These are phyloP conservation scores for Epicoccum sorghinum DNA, from an alignment of 2,329 filamentous ascomycete species.

Conservation along the genomic window DNA sequence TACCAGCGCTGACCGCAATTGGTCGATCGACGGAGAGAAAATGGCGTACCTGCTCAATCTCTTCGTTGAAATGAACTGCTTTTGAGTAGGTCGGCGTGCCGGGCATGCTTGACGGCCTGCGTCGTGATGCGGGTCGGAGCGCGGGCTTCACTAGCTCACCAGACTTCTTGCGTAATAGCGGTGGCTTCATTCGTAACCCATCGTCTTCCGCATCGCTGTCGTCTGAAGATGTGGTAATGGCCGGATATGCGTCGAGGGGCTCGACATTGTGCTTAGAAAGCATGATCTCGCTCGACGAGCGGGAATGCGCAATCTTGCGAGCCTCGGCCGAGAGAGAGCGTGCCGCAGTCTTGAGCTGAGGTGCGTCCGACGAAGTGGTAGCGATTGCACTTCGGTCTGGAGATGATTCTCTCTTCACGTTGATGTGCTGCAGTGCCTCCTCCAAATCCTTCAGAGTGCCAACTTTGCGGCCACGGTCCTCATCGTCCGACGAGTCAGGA, in stretches of 20 bases:
- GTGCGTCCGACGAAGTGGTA: conserved; percentile 25
- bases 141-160: conserved; percentile 95
- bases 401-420: conserved; percentile 67
- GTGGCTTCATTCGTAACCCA: conserved; percentile 72
- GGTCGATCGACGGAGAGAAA: conserved; percentile 94
- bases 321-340: conserved; percentile 59
- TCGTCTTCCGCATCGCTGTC: conserved; percentile 64
- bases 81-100: conserved; percentile 96
- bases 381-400: conserved; percentile 50
- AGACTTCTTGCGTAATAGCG: conserved; percentile 97
- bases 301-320: conserved; percentile 66
- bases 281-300: conserved; percentile 63
- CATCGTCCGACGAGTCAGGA: conserved; percentile 90
- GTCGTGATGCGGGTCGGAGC: conserved; percentile 76
- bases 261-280: conserved; percentile 53
- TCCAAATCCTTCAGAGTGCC: conserved; percentile 70
- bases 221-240: conserved; percentile 50
- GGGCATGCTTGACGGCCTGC: conserved; percentile 93
- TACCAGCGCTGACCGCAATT: conserved; percentile 92
- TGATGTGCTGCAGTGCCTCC: conserved; percentile 81
- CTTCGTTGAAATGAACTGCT: conserved; percentile 97
- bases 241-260: conserved; percentile 53
- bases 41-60: conserved; percentile 93
- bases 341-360: conserved; percentile 25
- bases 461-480: conserved; percentile 64